Evolutionary conservation across 371 early-diverging fungal species (phyloP), one percentile per base, ranked within the genome.

Genomic region (Mucor velutinosus): DNA sequence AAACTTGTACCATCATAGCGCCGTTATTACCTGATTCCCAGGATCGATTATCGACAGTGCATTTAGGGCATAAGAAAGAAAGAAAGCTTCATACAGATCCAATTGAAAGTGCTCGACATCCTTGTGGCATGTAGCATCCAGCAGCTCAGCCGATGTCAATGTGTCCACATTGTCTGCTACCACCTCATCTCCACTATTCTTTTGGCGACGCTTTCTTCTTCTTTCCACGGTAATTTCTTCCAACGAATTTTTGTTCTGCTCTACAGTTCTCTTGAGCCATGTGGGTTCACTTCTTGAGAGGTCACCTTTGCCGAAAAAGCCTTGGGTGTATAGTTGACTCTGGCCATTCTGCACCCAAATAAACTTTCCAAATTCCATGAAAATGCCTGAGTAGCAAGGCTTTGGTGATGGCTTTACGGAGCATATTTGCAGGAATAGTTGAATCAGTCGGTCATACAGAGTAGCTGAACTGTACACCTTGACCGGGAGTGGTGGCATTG

Each of bases 271-370:
- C 12, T 58, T 39, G 17, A 75, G 70, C 93, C 94, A 94, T 1
- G 94, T 92, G 4, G 95, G 89, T 25, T 93, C 87, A 59, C 94
- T 87, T 45, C 96, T 73, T 5, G 94, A 94, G 15, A 96, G 78
- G 3, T 86, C 83, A 5, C 94, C 96, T 73, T 96, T 96, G 39
- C 95, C 95, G 83, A 92, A 95, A 66, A 84, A 91, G 0, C 95
- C 95, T 30, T 81, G 65, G 2, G 74, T 60, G 85, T 91, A 92
- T 14, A 94, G 67, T 7, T 65, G 39, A n/a, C 39, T 19, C 17
- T 53, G 35, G 12, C 65, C 33, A 47, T 80, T 68, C 11, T 64
- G 66, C n/a, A 86, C 71, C 87, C 87, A 86, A 23, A 86, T 74
- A 58, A 75, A 76, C 45, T 59, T 67, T 35, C 80, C 80, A 69